Evolutionary conservation across 2,329 filamentous ascomycete genomes (phyloP).

Genomic region (Scedosporium minutisporum): DNA sequence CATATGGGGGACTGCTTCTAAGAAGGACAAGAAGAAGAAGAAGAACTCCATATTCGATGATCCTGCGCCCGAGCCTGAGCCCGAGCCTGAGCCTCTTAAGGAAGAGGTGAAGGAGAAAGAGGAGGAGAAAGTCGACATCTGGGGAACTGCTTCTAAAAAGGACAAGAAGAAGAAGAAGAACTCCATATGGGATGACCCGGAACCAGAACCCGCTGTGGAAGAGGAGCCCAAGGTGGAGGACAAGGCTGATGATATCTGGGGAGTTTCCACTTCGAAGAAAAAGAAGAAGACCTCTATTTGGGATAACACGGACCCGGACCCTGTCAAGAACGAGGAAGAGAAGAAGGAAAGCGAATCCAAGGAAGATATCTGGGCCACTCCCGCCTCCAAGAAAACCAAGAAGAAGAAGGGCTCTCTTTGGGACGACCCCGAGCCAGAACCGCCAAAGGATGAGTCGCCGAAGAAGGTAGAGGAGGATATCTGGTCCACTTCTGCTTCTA

Average conservation of each 20-base stretch:
- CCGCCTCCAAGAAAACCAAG: constrained; percentile 26
- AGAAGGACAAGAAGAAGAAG: constrained; percentile 9
- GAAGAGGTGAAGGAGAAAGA: background rate
- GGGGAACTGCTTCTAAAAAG: constrained; percentile 19
- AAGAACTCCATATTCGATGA: constrained; percentile 8
- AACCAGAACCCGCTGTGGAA: constrained; percentile 11
- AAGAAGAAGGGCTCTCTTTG: background rate
- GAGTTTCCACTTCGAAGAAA: constrained; percentile 23
- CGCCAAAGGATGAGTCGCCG: constrained; percentile 9
- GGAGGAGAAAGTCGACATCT: constrained; percentile 14
- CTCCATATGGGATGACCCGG: background rate
- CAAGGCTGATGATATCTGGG: background rate
- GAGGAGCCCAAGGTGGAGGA: constrained; percentile 12
- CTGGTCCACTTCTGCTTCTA: constrained; percentile 12
- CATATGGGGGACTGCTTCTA: constrained; percentile 9
- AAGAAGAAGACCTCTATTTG: constrained; percentile 19
- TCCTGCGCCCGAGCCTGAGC: background rate
- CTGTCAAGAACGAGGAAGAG: constrained; percentile 4
- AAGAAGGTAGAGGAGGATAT: constrained; percentile 9
- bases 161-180: constrained; percentile 23
- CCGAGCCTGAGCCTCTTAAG: background rate
- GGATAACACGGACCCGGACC: constrained; percentile 15
- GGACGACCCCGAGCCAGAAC: constrained; percentile 10
- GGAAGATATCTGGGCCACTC: constrained; percentile 19
- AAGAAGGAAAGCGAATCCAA: background rate